Percentiles rank a stretch among this genome's conserved stretches.
phyloP scores from a whole-genome alignment of 345 rosid species.

The Gynandropsis gynandra region DNA sequence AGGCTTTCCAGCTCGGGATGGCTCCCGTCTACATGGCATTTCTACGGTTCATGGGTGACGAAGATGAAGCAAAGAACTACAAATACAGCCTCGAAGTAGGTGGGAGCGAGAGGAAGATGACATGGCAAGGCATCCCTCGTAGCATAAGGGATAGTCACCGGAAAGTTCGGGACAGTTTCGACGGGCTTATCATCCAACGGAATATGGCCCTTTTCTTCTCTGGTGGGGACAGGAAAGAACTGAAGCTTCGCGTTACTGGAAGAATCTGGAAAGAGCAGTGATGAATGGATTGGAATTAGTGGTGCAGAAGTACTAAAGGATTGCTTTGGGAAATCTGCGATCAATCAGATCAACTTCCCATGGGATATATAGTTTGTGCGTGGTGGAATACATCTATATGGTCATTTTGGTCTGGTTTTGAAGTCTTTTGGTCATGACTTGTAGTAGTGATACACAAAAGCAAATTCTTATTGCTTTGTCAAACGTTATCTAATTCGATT shows the following conservation, averaged over 20 bases:
- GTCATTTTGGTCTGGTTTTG: too few species aligned
- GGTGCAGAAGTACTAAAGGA: too few species aligned
- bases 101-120: conserved; percentile 70
- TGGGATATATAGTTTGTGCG: too few species aligned
- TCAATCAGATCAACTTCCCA: too few species aligned
- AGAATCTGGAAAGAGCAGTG: conserved; percentile 82
- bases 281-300: conserved; percentile 2
- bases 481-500: neutral
- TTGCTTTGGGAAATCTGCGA: too few species aligned
- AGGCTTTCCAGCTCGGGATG: conserved; percentile 75
- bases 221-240: conserved; percentile 66
- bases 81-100: conserved; percentile 84
- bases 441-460: too few species aligned
- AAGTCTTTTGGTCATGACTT: too few species aligned
- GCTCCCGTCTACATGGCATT: conserved; percentile 77
- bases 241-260: conserved; percentile 77
- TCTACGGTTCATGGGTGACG: conserved; percentile 78
- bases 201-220: conserved; percentile 82
- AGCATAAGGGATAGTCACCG: conserved; percentile 73
- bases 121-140: conserved; percentile 76
- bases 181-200: conserved; percentile 72
- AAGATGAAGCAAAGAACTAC: conserved; percentile 65
- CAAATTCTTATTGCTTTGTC: too few species aligned
- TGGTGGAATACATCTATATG: too few species aligned
- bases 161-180: conserved; percentile 76